phyloP scores from a whole-genome alignment of 176 grass and related monocot species.

The bread wheat (Triticum aestivum) region IWGSC_CS_RefSeq_v2.1 NC_057795.1:270394585-270395084 shows the following conservation, averaged over 20 bases:
- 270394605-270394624: constrained; percentile 22
- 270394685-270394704: constrained; percentile 86
- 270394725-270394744: constrained; percentile 82
- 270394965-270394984: constrained; percentile 23
- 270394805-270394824: neutral
- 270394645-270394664: constrained; percentile 92
- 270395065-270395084: constrained; percentile 4
- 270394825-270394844: constrained; percentile 33
- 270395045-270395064: constrained; percentile 15
- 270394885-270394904: constrained; percentile 96
- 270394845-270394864: constrained; percentile 23
- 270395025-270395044: constrained; percentile 21
- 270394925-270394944: constrained; percentile 90
- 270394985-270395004: constrained; percentile 24
- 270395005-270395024: constrained; percentile 19
- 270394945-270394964: constrained; percentile 40
- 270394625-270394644: constrained; percentile 21
- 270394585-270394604: constrained; percentile 31
- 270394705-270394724: constrained; percentile 97
- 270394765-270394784: constrained; percentile 94
- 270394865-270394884: constrained; percentile 50
- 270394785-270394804: constrained; percentile 60
- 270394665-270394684: constrained; percentile 99
- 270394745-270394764: constrained; percentile 78
- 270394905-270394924: constrained; percentile 92